These are phyloP conservation scores for Rubroshorea leprosula DNA, from an alignment of 345 rosid genomes.

Conservation along the genomic window DNA sequence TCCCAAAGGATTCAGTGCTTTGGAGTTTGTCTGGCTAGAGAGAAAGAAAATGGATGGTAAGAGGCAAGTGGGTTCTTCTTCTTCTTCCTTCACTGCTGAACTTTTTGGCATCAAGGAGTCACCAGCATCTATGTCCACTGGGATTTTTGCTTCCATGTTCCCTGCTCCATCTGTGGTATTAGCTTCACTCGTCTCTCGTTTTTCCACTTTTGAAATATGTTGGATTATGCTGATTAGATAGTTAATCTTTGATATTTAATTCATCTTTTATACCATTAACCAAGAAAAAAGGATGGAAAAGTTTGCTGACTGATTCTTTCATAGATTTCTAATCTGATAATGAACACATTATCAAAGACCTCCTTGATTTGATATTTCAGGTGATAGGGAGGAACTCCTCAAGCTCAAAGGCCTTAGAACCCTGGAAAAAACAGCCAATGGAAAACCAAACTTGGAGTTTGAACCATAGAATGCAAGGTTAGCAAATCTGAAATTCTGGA, in stretches of 20 bases:
- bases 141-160: constrained; percentile 55
- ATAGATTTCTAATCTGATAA: not conserved
- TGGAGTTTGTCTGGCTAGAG: not conserved
- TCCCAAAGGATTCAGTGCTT: not conserved
- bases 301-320: too few species aligned
- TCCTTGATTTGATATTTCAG: constrained; percentile 23
- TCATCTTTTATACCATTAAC: too few species aligned
- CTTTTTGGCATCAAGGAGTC: constrained; percentile 60
- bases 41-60: constrained; percentile 38
- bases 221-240: too few species aligned
- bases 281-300: too few species aligned
- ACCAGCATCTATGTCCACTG: constrained; percentile 30
- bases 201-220: not conserved
- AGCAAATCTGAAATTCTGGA: constrained; percentile 14
- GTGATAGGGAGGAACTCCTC: constrained; percentile 35
- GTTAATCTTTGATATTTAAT: too few species aligned
- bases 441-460: constrained; percentile 39
- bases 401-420: constrained; percentile 35
- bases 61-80: constrained; percentile 32
- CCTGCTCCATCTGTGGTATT: constrained; percentile 50
- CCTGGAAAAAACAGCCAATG: constrained; percentile 33
- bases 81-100: constrained; percentile 50
- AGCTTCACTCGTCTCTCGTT: not conserved
- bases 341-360: too few species aligned
- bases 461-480: constrained; percentile 46